A percentile compares a stretch with the other conserved stretches of the same genome.
Evolutionary conservation across 1,139 yeast species (phyloP).

Genomic region (Sugiyamaella grinbergsii): DNA sequence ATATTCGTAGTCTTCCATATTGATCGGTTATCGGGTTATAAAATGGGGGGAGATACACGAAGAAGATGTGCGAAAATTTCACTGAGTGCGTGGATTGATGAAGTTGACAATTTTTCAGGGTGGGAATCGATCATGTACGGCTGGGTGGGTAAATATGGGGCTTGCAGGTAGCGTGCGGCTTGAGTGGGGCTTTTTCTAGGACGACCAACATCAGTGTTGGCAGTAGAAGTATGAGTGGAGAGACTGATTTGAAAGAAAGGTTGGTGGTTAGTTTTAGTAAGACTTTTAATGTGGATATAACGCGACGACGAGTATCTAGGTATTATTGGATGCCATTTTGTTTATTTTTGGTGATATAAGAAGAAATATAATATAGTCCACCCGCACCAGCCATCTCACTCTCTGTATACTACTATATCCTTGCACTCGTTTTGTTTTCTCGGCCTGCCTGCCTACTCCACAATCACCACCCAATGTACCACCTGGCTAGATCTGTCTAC

Average conservation of each 20-base stretch:
- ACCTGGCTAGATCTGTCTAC: constrained; percentile 61
- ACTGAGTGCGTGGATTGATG: too few species aligned
- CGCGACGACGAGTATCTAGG: background rate
- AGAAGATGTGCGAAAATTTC: background rate
- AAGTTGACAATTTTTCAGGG: background rate
- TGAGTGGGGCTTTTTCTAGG: too few species aligned
- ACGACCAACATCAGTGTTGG: too few species aligned
- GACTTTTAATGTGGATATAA: background rate
- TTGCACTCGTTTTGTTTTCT: too few species aligned
- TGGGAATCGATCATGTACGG: background rate
- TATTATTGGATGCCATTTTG: too few species aligned
- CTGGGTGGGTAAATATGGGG: background rate
- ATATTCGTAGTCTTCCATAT: constrained; percentile 36
- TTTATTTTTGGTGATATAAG: background rate
- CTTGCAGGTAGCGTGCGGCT: background rate
- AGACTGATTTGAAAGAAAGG: too few species aligned
- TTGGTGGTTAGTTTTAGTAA: too few species aligned
- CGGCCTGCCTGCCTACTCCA: too few species aligned
- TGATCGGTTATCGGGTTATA: background rate
- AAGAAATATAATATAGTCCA: background rate
- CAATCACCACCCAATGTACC: constrained; percentile 54
- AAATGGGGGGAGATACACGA: too few species aligned
- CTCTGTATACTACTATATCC: too few species aligned
- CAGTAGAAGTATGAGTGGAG: too few species aligned
- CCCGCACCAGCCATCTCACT: too few species aligned